Percentiles rank a stretch among this genome's conserved stretches.
phyloP scores from a whole-genome alignment of 441 rosid genomes.

The Erodium moschatum region DNA sequence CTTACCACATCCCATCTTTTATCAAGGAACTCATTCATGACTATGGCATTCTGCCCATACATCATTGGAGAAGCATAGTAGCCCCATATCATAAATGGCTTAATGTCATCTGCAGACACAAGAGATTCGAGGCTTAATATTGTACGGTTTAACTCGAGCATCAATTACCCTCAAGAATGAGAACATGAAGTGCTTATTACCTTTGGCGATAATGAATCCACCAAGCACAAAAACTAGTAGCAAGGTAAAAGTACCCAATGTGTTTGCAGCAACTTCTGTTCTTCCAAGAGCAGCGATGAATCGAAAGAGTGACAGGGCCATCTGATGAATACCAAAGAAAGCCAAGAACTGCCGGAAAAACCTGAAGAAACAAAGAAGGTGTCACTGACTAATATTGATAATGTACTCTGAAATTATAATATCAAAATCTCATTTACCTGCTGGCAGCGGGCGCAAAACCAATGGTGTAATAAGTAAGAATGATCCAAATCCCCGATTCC shows the following conservation, averaged over 20 bases:
- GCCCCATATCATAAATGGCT: slow-evolving; percentile 1
- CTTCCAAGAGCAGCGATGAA: slow-evolving; percentile 80
- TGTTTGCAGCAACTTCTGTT: slow-evolving; percentile 57
- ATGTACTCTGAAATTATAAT: neutral
- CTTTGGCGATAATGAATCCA: slow-evolving; percentile 72
- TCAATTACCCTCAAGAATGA: neutral
- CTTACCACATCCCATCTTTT: slow-evolving; percentile 1
- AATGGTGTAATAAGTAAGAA: slow-evolving; percentile 58
- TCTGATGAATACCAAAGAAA: slow-evolving; percentile 60
- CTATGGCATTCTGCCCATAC: slow-evolving; percentile 5
- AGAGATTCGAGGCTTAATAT: neutral
- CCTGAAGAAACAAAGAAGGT: slow-evolving; percentile 29
- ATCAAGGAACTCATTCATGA: slow-evolving; percentile 1
- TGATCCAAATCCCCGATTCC: slow-evolving; percentile 62
- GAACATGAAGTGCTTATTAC: slow-evolving; percentile 30
- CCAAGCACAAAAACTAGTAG: slow-evolving; percentile 67
- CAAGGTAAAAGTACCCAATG: slow-evolving; percentile 58
- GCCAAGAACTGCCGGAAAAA: slow-evolving; percentile 72
- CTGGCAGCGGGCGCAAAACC: slow-evolving; percentile 59
- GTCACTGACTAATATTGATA: neutral
- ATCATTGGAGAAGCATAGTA: slow-evolving; percentile 9
- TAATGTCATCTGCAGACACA: slow-evolving; percentile 2
- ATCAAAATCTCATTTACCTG: slow-evolving; percentile 26
- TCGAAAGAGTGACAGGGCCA: slow-evolving; percentile 84
- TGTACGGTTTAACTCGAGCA: neutral